A percentile compares a stretch with the other conserved stretches of the same genome.
These are phyloP conservation scores for Myrica gale DNA, from an alignment of 306 rosid genomes.

Conservation along the genomic window DNA sequence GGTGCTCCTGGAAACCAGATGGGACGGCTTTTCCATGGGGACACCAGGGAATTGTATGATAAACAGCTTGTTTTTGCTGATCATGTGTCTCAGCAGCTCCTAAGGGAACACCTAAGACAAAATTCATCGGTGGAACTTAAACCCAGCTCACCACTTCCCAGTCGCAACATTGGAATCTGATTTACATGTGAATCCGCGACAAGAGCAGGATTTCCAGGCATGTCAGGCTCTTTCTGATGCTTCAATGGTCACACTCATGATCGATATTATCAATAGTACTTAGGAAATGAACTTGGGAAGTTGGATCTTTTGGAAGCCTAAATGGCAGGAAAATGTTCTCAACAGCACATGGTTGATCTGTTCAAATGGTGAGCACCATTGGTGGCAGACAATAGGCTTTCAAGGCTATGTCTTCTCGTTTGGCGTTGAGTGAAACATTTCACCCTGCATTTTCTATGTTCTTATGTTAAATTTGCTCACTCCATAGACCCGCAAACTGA, in stretches of 20 bases:
- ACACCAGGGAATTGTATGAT: conserved; percentile 36
- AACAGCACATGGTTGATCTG: background rate
- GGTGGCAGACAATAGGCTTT: conserved; percentile 1
- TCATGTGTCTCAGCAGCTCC: conserved; percentile 53
- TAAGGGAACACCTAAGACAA: conserved; percentile 48
- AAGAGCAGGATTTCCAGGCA: conserved; percentile 4
- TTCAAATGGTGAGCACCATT: conserved; percentile 13
- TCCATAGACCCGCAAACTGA: background rate
- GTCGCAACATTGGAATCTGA: conserved; percentile 28
- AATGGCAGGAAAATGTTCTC: background rate
- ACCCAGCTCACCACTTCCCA: conserved; percentile 32
- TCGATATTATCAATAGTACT: background rate
- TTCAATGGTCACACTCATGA: conserved; percentile 13
- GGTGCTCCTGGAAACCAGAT: conserved; percentile 40
- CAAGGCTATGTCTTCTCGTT: background rate
- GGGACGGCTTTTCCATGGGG: conserved; percentile 36
- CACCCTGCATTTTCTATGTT: background rate
- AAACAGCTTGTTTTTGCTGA: conserved; percentile 48
- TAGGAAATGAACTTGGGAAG: background rate
- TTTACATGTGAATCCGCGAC: conserved; percentile 10
- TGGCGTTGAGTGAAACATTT: background rate
- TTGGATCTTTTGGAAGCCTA: conserved; percentile 13
- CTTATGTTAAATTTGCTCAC: background rate
- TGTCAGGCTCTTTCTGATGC: conserved; percentile 9
- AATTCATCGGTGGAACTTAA: conserved; percentile 35